Base-by-base conservation (phyloP, 768 basidiomycete species). In the Boletales sp. region DNA sequence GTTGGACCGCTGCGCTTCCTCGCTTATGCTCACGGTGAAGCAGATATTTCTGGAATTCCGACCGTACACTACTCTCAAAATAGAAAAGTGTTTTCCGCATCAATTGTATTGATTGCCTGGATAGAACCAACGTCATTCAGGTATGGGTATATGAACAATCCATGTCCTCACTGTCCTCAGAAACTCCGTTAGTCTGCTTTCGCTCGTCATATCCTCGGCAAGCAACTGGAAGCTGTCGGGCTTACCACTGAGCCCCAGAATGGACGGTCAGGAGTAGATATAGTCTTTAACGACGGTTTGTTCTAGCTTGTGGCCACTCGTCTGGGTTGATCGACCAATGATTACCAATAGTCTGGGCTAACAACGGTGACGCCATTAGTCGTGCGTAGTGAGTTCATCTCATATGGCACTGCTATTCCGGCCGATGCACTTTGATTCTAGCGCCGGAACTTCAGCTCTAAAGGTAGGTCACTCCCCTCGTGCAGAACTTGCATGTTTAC, bases 331-430 rank as follows among this genome's bases (percentile, higher is more conserved):
- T 34, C 43, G 14, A 53, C 29, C 4, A 8, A n/a, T 41, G 14
- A 35, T 19, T 24, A 29, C 9, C 46, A 19, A 50, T 39, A 90
- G 90, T 92, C 15, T 99, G 97, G 97, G 97, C 97, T 2, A 97
- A 98, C 63, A 98, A 98, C 57, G 97, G 97, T 0, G 97, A 99
- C 64, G 87, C 91, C 6, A 90, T 97, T 51, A 94, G 90, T 65
- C 79, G 87, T 47, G 86, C 87, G 47, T 92, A 90, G 88, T 90
- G 63, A 63, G 85, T 75, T 12, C 21, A 19, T 48, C 34, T 37
- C 24, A 18, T 24, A 48, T 15, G 17, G 17, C 15, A 8, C 39
- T 34, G 17, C 31, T 11, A 27, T 11, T 37, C 11, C 10, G 21
- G 9, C 24, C 43, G n/a, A 52, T 46, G 34, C 61, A 44, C 66